These are phyloP conservation scores for Schoenoplectus tabernaemontani DNA, from an alignment of 202 grass and related monocot genomes.

Conservation along the genomic window DNA sequence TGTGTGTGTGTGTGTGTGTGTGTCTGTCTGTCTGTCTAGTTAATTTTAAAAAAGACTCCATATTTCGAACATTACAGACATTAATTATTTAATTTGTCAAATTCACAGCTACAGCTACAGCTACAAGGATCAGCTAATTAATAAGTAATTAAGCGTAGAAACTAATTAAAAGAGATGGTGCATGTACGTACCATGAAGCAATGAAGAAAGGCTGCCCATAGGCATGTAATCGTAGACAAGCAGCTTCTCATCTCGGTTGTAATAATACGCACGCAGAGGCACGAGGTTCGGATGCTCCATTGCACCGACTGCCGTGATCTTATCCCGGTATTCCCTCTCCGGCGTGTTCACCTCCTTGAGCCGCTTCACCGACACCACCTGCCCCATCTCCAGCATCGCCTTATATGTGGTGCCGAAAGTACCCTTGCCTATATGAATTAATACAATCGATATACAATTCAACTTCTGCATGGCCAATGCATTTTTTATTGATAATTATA, in stretches of 20 bases:
- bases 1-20: too few relatives aligned
- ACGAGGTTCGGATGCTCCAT: conserved; percentile 71
- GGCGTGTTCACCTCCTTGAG: conserved; percentile 60
- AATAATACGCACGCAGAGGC: conserved; percentile 62
- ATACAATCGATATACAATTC: too few relatives aligned
- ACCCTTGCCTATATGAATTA: conserved; percentile 37
- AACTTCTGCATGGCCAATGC: too few relatives aligned
- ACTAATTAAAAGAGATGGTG: neutral
- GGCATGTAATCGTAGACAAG: conserved; percentile 72
- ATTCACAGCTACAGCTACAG: too few relatives aligned
- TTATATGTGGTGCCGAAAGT: conserved; percentile 81
- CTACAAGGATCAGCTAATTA: too few relatives aligned
- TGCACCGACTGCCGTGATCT: conserved; percentile 43
- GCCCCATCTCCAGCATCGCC: conserved; percentile 50
- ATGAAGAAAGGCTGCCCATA: conserved; percentile 70
- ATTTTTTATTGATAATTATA: too few relatives aligned
- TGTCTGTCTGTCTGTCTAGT: too few relatives aligned
- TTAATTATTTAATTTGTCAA: too few relatives aligned
- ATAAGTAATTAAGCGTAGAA: too few relatives aligned
- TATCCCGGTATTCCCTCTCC: conserved; percentile 69
- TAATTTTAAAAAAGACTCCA: too few relatives aligned
- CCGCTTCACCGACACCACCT: conserved; percentile 55
- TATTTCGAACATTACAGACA: too few relatives aligned
- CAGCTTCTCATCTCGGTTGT: conserved; percentile 80
- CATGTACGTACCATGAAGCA: conserved; percentile 72